Conservation (phyloP, 495 filamentous ascomycete species). For the Penicillium crystallinum region DNA sequence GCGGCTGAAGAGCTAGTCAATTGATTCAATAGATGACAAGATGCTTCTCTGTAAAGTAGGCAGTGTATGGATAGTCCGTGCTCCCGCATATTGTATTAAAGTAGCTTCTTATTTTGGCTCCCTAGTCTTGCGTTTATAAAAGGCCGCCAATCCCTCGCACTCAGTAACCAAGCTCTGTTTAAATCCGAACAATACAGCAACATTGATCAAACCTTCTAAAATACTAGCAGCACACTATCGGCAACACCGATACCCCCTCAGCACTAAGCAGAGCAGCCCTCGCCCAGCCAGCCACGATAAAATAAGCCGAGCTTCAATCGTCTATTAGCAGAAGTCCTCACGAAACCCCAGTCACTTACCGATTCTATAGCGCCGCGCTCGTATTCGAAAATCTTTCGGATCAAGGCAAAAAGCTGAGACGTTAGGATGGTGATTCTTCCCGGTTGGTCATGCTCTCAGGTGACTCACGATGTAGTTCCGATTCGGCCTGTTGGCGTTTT, state of each 20-base stretch:
- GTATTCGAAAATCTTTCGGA: background rate
- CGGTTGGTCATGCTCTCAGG: background rate
- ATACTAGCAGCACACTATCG: too few species aligned
- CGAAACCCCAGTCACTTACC: background rate
- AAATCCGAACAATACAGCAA: too few species aligned
- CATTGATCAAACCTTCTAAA: too few species aligned
- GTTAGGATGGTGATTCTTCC: background rate
- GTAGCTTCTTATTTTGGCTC: too few species aligned
- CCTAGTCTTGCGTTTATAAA: too few species aligned
- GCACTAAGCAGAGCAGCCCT: background rate
- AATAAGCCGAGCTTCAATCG: background rate
- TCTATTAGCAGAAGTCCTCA: too few species aligned
- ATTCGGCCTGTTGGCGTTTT: background rate
- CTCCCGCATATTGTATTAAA: background rate
- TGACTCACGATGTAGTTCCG: too few species aligned
- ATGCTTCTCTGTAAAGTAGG: background rate
- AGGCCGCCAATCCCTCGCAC: too few species aligned
- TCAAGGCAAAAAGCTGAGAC: background rate
- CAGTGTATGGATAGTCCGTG: background rate
- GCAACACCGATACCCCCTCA: too few species aligned
- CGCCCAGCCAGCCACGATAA: background rate
- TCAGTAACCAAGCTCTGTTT: too few species aligned
- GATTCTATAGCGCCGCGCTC: background rate
- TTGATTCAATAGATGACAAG: conserved; percentile 21
- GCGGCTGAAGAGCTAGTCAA: conserved; percentile 7